Evolutionary conservation across 225 moss, liverwort and hornwort genomes (phyloP), one percentile per base, ranked within the genome.

Genomic region (Marchantia paleacea): DNA sequence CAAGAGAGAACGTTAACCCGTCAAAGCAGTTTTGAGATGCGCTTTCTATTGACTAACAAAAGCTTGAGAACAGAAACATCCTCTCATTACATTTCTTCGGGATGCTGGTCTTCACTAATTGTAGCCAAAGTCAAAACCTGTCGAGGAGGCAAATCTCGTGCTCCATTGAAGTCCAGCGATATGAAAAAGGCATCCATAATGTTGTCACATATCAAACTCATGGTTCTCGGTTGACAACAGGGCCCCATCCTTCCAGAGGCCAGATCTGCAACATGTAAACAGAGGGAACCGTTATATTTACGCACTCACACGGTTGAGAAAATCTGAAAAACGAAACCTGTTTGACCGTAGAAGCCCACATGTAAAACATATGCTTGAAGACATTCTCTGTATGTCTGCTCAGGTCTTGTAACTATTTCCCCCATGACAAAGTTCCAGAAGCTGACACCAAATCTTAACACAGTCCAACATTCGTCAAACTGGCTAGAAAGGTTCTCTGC

Each of bases 241-340:
- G 97, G 76, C 97, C 97, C 92, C 86, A 94, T 73, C 97, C 97
- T 89, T 99, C 97, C 55, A 92, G 90, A n/a, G 97, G 97, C 97
- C 97, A 99, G 73, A 99, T 99, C 97, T 97, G 93, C 80, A 39
- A 81, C 73, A 74, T 18, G 31, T 4, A 75, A 52, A n/a, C 48
- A 39, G 8, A 8, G 29, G 52, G 60, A 71, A 75, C 14, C 14
- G 60, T 76, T 16, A 74, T 53, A 52, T 54, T 25, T 12, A 47
- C n/a, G 25, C 0, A 8, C 0, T 25, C 53, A 22, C 39, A 39
- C 5, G 39, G 9, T 0, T 3, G 52, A 0, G 14, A 62, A 16
- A 57, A 58, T 16, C n/a, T 39, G 63, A 25, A 25, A 39, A 47
- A 47, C 31, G 6, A 14, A 6, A 7, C 16, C 18, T 47, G 15